These are phyloP conservation scores for Quercus wislizeni DNA, from an alignment of 306 rosid species.

Conservation along the genomic window DNA sequence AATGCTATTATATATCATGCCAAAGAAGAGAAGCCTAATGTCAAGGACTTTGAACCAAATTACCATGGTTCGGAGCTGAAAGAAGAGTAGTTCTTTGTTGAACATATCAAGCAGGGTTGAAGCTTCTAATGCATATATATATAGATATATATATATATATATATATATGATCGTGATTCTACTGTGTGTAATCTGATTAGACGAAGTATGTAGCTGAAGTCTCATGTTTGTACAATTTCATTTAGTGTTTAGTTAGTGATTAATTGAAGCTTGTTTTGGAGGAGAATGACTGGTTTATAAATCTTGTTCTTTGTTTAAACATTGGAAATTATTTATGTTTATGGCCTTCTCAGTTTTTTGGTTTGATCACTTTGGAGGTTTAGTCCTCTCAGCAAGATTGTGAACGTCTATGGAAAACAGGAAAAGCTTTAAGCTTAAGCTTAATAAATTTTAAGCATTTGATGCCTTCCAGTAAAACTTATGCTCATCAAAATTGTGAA, in stretches of 20 bases:
- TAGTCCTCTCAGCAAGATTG: neutral
- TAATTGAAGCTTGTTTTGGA: conserved; percentile 15
- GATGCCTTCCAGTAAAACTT: no score
- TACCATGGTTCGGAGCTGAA: neutral
- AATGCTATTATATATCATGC: conserved; percentile 47
- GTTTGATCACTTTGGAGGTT: neutral
- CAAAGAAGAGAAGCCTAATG: conserved; percentile 3
- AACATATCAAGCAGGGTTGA: conserved; percentile 7
- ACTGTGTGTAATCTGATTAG: neutral
- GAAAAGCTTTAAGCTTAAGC: no score
- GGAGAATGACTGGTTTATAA: conserved; percentile 16
- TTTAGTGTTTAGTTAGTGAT: neutral
- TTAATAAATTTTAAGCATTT: no score
- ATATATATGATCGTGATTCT: conserved; percentile 1
- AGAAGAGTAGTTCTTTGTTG: conserved; percentile 22
- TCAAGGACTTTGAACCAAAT: conserved; percentile 21
- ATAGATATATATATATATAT: neutral
- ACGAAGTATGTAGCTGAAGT: neutral
- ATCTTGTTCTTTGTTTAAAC: neutral
- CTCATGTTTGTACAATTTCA: conserved; percentile 10
- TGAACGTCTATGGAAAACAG: neutral
- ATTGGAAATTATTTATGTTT: neutral
- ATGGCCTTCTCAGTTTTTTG: conserved; percentile 9
- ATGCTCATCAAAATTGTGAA: no score
- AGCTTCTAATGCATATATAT: neutral